Conservation (phyloP, 2,329 filamentous ascomycete genomes). For the Clarireedia monteithiana region DNA sequence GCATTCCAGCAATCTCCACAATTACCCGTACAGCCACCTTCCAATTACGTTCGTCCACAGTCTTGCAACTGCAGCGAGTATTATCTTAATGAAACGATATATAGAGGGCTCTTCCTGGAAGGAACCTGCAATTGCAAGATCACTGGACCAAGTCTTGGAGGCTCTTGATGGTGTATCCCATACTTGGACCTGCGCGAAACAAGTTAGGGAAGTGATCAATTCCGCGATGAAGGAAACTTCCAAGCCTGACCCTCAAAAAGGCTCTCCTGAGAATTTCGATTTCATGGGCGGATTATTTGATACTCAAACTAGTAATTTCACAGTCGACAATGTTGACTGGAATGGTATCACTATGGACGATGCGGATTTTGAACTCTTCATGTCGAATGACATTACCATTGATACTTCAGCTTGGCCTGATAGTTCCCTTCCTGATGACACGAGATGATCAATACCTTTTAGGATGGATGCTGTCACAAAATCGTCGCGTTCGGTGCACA, state of each 20-base stretch:
- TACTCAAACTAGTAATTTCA: neutral
- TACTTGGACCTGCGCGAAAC: slow-evolving; percentile 39
- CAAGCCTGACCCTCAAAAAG: slow-evolving; percentile 1
- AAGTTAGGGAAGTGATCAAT: slow-evolving; percentile 33
- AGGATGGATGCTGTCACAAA: no score
- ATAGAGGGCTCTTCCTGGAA: slow-evolving; percentile 33
- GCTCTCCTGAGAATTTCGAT: slow-evolving; percentile 16
- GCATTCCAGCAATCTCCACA: slow-evolving; percentile 30
- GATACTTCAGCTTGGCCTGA: slow-evolving; percentile 5
- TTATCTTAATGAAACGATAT: slow-evolving; percentile 39
- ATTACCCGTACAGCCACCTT: slow-evolving; percentile 37
- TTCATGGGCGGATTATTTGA: slow-evolving; percentile 13
- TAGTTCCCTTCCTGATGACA: neutral
- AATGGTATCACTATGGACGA: slow-evolving; percentile 6
- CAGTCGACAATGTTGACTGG: slow-evolving; percentile 8
- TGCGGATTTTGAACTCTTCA: slow-evolving; percentile 8
- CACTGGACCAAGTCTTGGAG: slow-evolving; percentile 41
- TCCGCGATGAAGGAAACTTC: slow-evolving; percentile 12
- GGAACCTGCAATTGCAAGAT: slow-evolving; percentile 39
- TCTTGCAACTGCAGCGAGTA: slow-evolving; percentile 39
- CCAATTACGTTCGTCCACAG: slow-evolving; percentile 43
- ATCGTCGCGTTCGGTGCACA: no score
- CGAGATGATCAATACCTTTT: no score
- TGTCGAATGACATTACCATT: slow-evolving; percentile 6
- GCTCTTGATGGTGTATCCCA: slow-evolving; percentile 45